Percentiles rank a stretch among this genome's conserved stretches.
Evolutionary conservation across 108 stramenopile species (phyloP).

Genomic region (Nitzschia inconspicua): DNA sequence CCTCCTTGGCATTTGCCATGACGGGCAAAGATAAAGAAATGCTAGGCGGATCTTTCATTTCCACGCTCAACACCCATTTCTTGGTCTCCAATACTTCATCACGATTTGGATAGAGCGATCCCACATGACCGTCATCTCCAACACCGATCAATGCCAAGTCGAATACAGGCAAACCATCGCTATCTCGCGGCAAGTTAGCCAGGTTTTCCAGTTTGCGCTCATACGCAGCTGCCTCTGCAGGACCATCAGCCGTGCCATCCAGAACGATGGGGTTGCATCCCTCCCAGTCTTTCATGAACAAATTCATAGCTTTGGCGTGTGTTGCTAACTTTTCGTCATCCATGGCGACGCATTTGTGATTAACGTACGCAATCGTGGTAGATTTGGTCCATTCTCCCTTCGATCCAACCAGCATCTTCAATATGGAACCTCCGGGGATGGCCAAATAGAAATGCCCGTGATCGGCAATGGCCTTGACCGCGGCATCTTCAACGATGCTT

Average conservation of each 20-base stretch:
- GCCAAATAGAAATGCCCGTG: constrained; percentile 67
- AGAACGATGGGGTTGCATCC: constrained; percentile 43
- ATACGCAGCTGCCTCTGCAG: constrained; percentile 58
- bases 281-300: constrained; percentile 64
- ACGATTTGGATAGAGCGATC: constrained; percentile 69
- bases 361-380: constrained; percentile 74
- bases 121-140: constrained; percentile 82
- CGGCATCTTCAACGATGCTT: constrained; percentile 32
- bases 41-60: constrained; percentile 65
- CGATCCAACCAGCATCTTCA: constrained; percentile 54
- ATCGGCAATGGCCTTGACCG: constrained; percentile 47
- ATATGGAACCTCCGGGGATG: constrained; percentile 78
- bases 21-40: constrained; percentile 74
- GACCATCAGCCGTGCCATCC: constrained; percentile 53
- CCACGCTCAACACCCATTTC: constrained; percentile 58
- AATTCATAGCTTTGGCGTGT: constrained; percentile 66
- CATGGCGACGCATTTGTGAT: constrained; percentile 77
- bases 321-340: constrained; percentile 55
- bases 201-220: constrained; percentile 44
- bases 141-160: constrained; percentile 79
- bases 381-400: constrained; percentile 42
- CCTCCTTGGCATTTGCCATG: constrained; percentile 53
- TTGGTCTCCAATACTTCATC: constrained; percentile 54
- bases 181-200: constrained; percentile 44
- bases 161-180: constrained; percentile 67